Evolutionary conservation across 1,284 basidiomycete genomes (phyloP), one percentile per base, ranked within the genome.

Genomic region (Rhodotorula sp.): DNA sequence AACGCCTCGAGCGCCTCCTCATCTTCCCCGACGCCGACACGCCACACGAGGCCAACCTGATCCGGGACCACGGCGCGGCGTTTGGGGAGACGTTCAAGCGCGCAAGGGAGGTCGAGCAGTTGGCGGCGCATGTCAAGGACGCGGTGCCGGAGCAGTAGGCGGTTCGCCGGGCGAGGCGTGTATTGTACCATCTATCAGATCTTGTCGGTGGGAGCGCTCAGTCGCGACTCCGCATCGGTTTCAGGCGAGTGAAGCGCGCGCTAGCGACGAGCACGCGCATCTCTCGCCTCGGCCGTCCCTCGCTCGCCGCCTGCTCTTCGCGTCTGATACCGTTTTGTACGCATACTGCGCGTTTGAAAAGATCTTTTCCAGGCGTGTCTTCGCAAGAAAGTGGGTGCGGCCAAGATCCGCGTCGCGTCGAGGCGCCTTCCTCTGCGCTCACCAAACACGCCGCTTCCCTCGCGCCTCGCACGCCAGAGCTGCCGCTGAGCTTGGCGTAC

Each of bases 1-100:
- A 90, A 63, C 86, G 94, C 60, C 83, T 97, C 54, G 91, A 91
- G 73, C 85, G 94, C 65, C 85, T 97, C 61, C 89, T 91, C 75
- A 90, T 97, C 77, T 97, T 94, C 80, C 87, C 90, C 27, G 84
- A 88, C 29, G 66, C 70, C 50, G 72, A 75, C 37, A 78, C 81
- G 67, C 80, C 82, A 1, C 78, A 81, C 61, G 77, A 79, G 53
- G 71, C 67, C 29, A 83, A 83, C 71, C 65, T 82, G 36, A 63
- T 80, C 46, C 74, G 76, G 72, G 76, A 77, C 67, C 66, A 74
- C 61, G 67, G 64, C 17, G 75, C 54, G 21, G 69, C 69, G 54
- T 73, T 74, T 57, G 73, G 69, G 5, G 29, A 61, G 70, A 72
- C 70, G 51, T 76, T 68, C 56, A 71, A 69, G 61, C 29, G 62